phyloP scores from a whole-genome alignment of 208 protist species.

The Pavlovales sp. region DNA sequence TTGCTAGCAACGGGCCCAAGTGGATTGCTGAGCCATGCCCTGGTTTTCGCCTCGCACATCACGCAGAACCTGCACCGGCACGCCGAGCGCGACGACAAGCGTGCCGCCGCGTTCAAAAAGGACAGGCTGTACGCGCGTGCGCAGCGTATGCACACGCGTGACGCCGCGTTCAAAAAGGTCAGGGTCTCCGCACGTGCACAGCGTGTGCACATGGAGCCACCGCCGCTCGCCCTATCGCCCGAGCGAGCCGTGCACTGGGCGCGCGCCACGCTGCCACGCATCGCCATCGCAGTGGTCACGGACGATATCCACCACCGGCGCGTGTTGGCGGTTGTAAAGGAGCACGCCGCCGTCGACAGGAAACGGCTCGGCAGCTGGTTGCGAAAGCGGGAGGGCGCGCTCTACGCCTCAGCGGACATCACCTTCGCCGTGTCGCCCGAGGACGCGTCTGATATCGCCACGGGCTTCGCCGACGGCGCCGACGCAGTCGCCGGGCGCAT shows the following conservation, averaged over 20 bases:
- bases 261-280: not conserved
- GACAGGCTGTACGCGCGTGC: not conserved
- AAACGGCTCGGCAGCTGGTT: not conserved
- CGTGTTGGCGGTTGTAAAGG: not conserved
- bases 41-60: not conserved
- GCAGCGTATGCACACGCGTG: not conserved
- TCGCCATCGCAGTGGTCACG: not conserved
- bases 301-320: slow-evolving; percentile 20
- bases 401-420: not conserved
- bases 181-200: not conserved
- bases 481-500: not conserved
- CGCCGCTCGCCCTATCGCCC: not conserved
- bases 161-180: not conserved
- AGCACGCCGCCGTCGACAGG: not conserved
- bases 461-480: not conserved
- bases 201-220: not conserved
- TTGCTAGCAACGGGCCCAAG: too few species aligned
- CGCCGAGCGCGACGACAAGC: not conserved
- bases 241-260: not conserved
- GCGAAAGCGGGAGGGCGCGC: not conserved
- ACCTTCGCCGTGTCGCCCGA: not conserved
- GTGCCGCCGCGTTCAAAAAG: too few species aligned
- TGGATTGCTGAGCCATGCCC: not conserved
- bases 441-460: not conserved
- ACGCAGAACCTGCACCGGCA: not conserved